Conservation (phyloP, 1,139 yeast species). For the Pichia sp. region DNA sequence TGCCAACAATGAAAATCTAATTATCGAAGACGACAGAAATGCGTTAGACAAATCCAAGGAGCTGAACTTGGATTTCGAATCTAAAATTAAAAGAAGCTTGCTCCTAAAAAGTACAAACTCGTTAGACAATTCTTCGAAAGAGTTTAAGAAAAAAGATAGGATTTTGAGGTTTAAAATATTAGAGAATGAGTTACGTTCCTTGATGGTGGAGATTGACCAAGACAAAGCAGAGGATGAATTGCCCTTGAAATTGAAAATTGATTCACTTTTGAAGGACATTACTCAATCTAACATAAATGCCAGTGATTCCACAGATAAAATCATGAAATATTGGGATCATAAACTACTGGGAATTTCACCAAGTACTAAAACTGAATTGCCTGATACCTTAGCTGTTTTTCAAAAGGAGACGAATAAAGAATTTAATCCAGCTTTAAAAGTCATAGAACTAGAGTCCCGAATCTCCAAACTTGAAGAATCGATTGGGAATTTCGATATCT, state of each 20-base stretch:
- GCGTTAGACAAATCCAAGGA: background rate
- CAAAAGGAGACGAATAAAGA: background rate
- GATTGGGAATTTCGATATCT: conserved; percentile 5
- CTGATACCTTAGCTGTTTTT: background rate
- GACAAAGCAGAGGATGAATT: conserved; percentile 5
- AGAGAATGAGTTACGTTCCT: conserved; percentile 13
- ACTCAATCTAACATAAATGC: background rate
- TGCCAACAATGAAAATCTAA: background rate
- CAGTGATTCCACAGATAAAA: conserved; percentile 1
- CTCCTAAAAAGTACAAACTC: background rate
- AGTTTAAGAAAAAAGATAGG: conserved; percentile 2
- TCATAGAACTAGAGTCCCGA: conserved; percentile 11
- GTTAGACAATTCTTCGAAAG: background rate
- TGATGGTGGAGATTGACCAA: conserved; percentile 10
- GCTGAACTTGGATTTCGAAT: conserved; percentile 6
- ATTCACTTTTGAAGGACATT: conserved; percentile 7
- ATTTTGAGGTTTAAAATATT: conserved; percentile 12
- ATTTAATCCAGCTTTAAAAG: background rate
- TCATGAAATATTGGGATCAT: conserved; percentile 13
- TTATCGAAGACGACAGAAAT: conserved; percentile 4
- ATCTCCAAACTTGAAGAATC: conserved; percentile 13
- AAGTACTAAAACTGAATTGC: background rate
- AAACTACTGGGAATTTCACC: background rate
- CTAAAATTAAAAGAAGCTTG: conserved; percentile 2
- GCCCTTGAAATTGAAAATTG: conserved; percentile 5